Base-by-base conservation (phyloP, 2,329 filamentous ascomycete genomes). In the Nothophaeocryptopus gaeumannii region DNA sequence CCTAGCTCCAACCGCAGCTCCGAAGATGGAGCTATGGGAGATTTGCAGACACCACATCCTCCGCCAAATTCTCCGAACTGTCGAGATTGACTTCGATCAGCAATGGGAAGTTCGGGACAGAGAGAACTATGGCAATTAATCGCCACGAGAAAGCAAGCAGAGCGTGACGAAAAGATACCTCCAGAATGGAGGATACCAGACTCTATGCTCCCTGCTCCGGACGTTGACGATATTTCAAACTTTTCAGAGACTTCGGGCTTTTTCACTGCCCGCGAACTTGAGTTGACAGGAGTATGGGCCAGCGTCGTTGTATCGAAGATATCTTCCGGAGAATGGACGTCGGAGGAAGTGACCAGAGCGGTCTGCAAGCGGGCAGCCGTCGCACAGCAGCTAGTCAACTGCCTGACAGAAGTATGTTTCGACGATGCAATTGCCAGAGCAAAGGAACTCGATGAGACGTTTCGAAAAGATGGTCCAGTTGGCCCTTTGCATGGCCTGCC, bases 401-500 rank as follows among this genome's bases (percentile, higher is more conserved):
- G 63, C 33, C 46, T 67, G n/a, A 65, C 62, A 5, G 64, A 66
- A 43, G 71, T 58, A 58, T 73, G 5, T 70, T 78, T 57, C 78
- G 78, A 2, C 70, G 75, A 12, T 57, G 63, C 60, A 2, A 49
- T 63, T 12, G 44, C 46, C 8, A 35, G 59, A 36, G 63, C 62
- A 9, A 54, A 54, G 15, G 38, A 56, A 12, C 55, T 63, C 26
- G 63, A 66, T 42, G 34, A 16, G n/a, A 36, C 45, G 11, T 16
- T 56, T 31, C 44, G 55, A 15, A 55, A 72, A 39, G 56, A 60
- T 30, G 63, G 61, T 32, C 64, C 73, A 14, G 60, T 73, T 20
- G 74, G 74, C 14, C 49, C 63, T 26, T 42, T 61, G 79, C 7
- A 79, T 81, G 61, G 80, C 1, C 63, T 82, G 2, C 79, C 79